Evolutionary conservation across 1,284 basidiomycete species (phyloP), one percentile per base, ranked within the genome.

Genomic region (Ganoderma meredithae): DNA sequence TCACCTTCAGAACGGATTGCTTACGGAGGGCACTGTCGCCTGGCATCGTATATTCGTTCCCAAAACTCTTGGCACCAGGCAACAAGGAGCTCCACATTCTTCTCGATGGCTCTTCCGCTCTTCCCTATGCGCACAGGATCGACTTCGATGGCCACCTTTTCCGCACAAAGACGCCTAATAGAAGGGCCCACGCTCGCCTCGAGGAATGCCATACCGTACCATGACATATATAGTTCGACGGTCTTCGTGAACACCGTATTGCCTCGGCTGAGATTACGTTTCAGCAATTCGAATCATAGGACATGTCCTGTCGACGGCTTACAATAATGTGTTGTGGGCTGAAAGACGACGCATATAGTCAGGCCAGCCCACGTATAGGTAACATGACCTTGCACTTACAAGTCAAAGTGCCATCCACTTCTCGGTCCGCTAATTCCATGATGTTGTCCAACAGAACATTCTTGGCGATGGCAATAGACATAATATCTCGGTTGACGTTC

Each of bases 211-310:
- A 83, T 87, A 15, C 94, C 94, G 73, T 93, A 91, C 81, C 88
- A 89, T 27, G 83, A 81, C 88, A 95, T 94, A 72, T 88, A 89
- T 6, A 88, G 78, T 75, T 95, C 94, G 80, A 95, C 88, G 12
- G 90, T 89, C 78, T 94, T 95, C 27, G 94, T 95, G 65, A 95
- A 83, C 47, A 86, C 87, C 7, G 90, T 93, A 76, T 95, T 95
- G 36, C 93, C 93, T 63, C 94, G 89, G 68, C 78, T 79, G 58
- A 36, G 31, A 31, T 7, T 1, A 10, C 25, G 10, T 39, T 31
- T 27, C 39, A 59, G 22, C n/a, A 0, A 36, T 12, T n/a, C 31
- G n/a, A 27, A 60, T 4, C 31, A 8, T 33, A n/a, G 9, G 17
- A 17, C 25, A 1, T 19, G 27, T 8, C 2, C 22, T 22, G 22